A percentile compares a stretch with the other conserved stretches of the same genome.
These are phyloP conservation scores for Albugo candida DNA, from an alignment of 352 stramenopile genomes.

Conservation along the genomic window DNA sequence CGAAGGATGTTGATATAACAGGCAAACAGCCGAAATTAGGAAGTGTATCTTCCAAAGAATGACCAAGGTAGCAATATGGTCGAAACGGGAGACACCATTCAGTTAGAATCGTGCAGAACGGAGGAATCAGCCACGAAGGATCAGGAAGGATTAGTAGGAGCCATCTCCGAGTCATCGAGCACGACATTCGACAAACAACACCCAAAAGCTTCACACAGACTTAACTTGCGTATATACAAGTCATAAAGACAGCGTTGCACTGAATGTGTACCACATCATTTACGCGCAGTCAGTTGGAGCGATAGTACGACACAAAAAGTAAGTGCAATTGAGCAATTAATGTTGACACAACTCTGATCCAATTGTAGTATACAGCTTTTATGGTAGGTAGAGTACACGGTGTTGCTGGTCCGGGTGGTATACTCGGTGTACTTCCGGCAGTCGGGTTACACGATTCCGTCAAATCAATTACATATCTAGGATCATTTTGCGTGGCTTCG, in stretches of 20 bases:
- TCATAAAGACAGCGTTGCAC: no score
- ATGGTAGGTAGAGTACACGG: constrained; percentile 81
- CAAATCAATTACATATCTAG: constrained; percentile 74
- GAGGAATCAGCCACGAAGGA: no score
- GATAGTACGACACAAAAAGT: constrained; percentile 38
- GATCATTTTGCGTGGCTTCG: constrained; percentile 75
- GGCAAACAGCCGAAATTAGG: no score
- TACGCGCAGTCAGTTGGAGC: constrained; percentile 15
- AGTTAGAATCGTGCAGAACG: background rate
- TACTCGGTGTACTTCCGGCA: constrained; percentile 78
- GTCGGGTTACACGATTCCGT: constrained; percentile 67
- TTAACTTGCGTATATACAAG: no score
- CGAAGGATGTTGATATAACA: no score
- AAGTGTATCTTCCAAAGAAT: background rate
- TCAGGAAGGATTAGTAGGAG: no score
- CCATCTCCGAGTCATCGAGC: no score
- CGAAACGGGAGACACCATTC: background rate
- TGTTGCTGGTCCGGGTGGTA: constrained; percentile 56
- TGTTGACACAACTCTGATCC: constrained; percentile 2
- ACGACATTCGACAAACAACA: constrained; percentile 1
- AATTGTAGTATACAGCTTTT: constrained; percentile 47
- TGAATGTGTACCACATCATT: constrained; percentile 43
- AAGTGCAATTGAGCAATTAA: background rate
- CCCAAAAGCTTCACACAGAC: constrained; percentile 17
- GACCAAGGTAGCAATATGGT: background rate